Percentiles rank a stretch among this genome's conserved stretches.
phyloP scores from a whole-genome alignment of 2,329 filamentous ascomycete genomes.

The Coniochaeta prunicola region DNA sequence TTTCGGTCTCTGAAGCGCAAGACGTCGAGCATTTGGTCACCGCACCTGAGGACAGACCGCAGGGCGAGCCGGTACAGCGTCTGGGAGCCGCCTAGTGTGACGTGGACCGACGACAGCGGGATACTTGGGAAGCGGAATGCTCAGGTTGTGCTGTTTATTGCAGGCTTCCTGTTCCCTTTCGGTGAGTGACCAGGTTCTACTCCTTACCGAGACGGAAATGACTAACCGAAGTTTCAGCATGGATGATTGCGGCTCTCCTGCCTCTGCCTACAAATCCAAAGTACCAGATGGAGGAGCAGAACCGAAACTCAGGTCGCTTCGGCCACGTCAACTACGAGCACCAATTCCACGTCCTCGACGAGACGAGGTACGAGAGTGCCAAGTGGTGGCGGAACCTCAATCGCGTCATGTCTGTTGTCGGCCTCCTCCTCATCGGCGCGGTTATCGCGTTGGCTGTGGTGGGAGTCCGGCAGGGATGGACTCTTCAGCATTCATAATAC shows the following conservation, averaged over 20 bases:
- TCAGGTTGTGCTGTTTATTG: constrained; percentile 67
- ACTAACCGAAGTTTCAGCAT: constrained; percentile 43
- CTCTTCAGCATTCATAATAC: constrained; percentile 2
- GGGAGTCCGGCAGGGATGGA: constrained; percentile 44
- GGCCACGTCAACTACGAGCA: constrained; percentile 24
- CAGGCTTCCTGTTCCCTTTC: constrained; percentile 73
- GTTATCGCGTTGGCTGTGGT: constrained; percentile 44
- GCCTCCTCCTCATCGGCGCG: constrained; percentile 46
- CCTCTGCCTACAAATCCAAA: constrained; percentile 58
- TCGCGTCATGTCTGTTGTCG: constrained; percentile 49
- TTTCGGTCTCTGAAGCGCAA: constrained; percentile 29
- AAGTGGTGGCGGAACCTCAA: constrained; percentile 56
- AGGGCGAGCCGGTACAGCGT: constrained; percentile 50
- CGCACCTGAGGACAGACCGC: constrained; percentile 60
- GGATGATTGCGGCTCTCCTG: constrained; percentile 72
- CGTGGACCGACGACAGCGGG: constrained; percentile 54
- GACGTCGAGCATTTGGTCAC: constrained; percentile 62
- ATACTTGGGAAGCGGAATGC: constrained; percentile 61
- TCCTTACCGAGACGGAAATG: neutral
- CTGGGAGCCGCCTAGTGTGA: constrained; percentile 68
- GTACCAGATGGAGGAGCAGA: constrained; percentile 41
- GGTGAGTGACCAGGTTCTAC: constrained; percentile 35
- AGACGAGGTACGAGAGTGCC: constrained; percentile 42
- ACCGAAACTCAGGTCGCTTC: constrained; percentile 30
- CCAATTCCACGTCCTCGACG: constrained; percentile 28